These are phyloP conservation scores for Geum urbanum DNA, from an alignment of 306 rosid genomes.

Conservation along the genomic window DNA sequence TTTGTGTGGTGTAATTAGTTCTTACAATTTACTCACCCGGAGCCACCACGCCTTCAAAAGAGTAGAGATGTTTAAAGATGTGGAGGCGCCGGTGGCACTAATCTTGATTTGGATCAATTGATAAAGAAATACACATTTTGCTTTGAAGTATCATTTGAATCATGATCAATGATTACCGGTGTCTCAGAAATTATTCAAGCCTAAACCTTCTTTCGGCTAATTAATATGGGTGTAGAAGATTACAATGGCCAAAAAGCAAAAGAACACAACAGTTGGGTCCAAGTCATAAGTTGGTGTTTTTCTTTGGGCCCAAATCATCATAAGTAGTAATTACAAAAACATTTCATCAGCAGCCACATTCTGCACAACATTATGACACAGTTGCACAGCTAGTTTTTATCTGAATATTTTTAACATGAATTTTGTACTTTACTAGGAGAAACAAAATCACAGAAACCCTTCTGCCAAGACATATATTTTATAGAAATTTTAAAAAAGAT, in stretches of 20 bases:
- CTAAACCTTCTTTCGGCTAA: neutral
- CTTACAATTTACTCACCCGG: too few relatives aligned
- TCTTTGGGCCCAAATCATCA: constrained; percentile 19
- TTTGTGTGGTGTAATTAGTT: too few relatives aligned
- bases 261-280: constrained; percentile 5
- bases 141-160: neutral
- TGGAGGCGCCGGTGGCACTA: neutral
- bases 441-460: neutral
- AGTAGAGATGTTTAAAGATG: neutral
- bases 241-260: constrained; percentile 5
- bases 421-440: neutral
- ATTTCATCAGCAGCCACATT: constrained; percentile 20
- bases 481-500: neutral
- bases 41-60: too few relatives aligned
- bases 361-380: neutral
- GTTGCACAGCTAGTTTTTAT: neutral
- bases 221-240: neutral
- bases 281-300: constrained; percentile 2
- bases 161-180: neutral
- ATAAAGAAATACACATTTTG: neutral
- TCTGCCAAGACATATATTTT: neutral
- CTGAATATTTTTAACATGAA: too few relatives aligned
- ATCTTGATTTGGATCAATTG: neutral
- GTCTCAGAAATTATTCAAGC: neutral
- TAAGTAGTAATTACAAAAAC: constrained; percentile 2